Evolutionary conservation across 441 rosid genomes (phyloP).

Genomic region (Breynia disticha): DNA sequence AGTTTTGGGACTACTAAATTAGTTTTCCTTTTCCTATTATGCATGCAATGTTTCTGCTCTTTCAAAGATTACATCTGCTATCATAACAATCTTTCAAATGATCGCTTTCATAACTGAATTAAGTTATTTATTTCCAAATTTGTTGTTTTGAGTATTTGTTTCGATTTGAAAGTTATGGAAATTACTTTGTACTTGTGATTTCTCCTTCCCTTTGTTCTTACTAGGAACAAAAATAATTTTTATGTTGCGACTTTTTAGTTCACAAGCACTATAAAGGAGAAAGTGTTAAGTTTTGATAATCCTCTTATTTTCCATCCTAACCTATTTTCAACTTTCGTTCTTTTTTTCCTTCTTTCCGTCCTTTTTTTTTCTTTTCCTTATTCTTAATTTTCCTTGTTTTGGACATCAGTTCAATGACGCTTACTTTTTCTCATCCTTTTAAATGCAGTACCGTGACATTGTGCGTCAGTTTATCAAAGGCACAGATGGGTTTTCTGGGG

Average conservation of each 20-base stretch:
- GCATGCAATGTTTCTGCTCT: no score
- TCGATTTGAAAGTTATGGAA: neutral
- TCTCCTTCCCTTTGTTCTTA: neutral
- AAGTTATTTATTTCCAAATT: no score
- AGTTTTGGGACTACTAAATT: no score
- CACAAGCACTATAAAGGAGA: neutral
- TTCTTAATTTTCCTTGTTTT: neutral
- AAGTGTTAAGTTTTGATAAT: neutral
- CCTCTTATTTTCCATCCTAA: neutral
- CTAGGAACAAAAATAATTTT: neutral
- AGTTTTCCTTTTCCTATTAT: no score
- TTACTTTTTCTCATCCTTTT: constrained; percentile 7
- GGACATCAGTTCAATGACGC: constrained; percentile 14
- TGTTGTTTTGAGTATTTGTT: no score
- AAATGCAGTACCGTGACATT: constrained; percentile 72
- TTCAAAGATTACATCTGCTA: no score
- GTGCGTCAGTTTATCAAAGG: constrained; percentile 91
- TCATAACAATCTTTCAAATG: no score
- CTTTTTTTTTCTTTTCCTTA: neutral
- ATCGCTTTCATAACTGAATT: no score
- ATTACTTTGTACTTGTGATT: neutral
- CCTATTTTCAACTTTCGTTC: neutral
- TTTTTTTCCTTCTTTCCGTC: neutral
- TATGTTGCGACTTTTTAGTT: no score
- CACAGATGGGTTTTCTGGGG: constrained; percentile 84